Evolutionary conservation across 306 rosid genomes (phyloP), one percentile per base, ranked within the genome.

Genomic region (Inga laurina): DNA sequence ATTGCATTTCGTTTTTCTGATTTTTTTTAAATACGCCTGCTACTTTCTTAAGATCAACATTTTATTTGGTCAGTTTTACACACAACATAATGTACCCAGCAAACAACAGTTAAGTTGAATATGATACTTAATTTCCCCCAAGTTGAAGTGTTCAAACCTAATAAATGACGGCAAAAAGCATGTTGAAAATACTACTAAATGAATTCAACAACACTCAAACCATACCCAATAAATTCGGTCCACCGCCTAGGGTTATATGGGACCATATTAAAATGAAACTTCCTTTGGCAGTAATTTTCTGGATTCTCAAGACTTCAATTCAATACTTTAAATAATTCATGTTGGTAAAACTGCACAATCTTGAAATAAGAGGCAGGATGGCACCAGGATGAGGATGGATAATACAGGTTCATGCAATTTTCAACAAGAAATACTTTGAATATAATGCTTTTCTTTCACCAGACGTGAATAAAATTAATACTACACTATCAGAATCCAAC

Each of bases 401-500:
- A 56, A 56, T 19, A 56, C 30, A n/a, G 67, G 44, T 32, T 16
- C 45, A 66, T 34, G 43, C 3, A 16, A 66, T 10, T 66, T 16
- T 66, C 21, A 34, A 37, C 1, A 35, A 37, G 73, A 68, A 68
- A 13, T 37, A 39, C 21, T 51, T 68, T 68, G 30, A 68, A 68
- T 37, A 68, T 7, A 68, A 18, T 68, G 30, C 30, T 37, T 39
- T 10, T 68, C 30, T 21, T 68, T 68, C 10, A 48, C 10, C 74
- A 68, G 22, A 70, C 14, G 75, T 39, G 74, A 70, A 41, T 11
- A 11, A 43, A 70, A 77, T 35, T 82, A 4, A 37, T 82, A 79
- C 44, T 81, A 81, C 79, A 74, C 64, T 75, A 35, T 68, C 82
- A 84, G 51, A 79, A 62, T 62, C 82, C 65, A 54, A 75, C 78